Percentiles rank a stretch among this genome's conserved stretches.
Evolutionary conservation across 495 filamentous ascomycete species (phyloP).

Genomic region (Pyronema domesticum): DNA sequence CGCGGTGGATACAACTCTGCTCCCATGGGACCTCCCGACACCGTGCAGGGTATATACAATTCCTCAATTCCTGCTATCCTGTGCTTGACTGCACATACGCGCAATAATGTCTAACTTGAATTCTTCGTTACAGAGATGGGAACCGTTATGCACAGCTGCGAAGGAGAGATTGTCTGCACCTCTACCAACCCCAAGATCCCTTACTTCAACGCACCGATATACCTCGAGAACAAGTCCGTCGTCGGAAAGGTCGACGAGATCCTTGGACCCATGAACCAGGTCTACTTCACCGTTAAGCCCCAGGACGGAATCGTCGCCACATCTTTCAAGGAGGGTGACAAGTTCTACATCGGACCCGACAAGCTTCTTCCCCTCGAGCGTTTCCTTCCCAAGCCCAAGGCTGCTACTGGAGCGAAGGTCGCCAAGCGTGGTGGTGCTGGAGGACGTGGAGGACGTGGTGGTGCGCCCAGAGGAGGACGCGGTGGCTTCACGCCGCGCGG

Average conservation of each 20-base stretch:
- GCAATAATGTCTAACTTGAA: not conserved
- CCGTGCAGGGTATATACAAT: conserved; percentile 39
- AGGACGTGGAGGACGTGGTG: conserved; percentile 31
- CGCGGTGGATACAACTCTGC: conserved; percentile 47
- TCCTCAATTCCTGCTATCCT: not conserved
- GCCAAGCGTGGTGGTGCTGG: not conserved
- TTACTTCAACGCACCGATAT: conserved; percentile 97
- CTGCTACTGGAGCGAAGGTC: conserved; percentile 44
- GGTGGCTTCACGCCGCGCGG: conserved; percentile 34
- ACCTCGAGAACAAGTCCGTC: conserved; percentile 93
- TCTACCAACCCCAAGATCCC: conserved; percentile 88
- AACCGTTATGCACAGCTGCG: conserved; percentile 75
- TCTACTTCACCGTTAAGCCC: conserved; percentile 96
- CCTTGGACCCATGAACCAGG: conserved; percentile 76
- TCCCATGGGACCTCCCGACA: conserved; percentile 43
- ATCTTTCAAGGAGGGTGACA: conserved; percentile 89
- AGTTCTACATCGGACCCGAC: conserved; percentile 86
- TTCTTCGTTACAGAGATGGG: conserved; percentile 53
- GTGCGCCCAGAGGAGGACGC: conserved; percentile 36
- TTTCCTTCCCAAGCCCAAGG: conserved; percentile 90
- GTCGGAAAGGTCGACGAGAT: conserved; percentile 77
- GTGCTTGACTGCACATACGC: conserved; percentile 3
- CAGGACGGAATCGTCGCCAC: conserved; percentile 84
- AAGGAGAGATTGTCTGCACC: conserved; percentile 92
- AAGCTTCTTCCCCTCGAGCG: conserved; percentile 87